These are phyloP conservation scores for Coemansia sp. DNA, from an alignment of 192 early-diverging fungal species.

Conservation along the genomic window DNA sequence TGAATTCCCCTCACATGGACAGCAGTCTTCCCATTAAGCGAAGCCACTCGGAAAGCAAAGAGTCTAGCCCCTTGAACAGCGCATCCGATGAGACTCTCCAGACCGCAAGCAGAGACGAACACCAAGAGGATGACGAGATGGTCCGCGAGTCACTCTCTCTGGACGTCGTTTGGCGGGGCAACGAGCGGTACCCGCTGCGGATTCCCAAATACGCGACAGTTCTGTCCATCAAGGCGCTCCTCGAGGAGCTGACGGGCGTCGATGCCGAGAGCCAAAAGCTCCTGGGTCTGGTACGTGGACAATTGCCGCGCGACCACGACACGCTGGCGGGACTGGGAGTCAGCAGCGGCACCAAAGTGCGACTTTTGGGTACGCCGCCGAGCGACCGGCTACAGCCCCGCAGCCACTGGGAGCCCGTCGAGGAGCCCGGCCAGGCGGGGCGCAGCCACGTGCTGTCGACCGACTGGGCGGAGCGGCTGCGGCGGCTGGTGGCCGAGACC, in stretches of 20 bases:
- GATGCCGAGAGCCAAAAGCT: constrained; percentile 66
- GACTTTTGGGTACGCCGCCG: constrained; percentile 38
- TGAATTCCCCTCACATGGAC: background rate
- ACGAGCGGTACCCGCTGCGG: constrained; percentile 25
- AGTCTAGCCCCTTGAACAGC: background rate
- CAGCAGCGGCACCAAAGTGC: constrained; percentile 22
- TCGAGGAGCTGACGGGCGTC: constrained; percentile 65
- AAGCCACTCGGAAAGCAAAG: background rate
- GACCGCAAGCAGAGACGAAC: background rate
- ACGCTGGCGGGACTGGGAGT: constrained; percentile 31
- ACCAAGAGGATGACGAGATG: constrained; percentile 29
- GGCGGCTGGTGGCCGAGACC: background rate
- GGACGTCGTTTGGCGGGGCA: constrained; percentile 33
- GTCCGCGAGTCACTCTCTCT: constrained; percentile 34
- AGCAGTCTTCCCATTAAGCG: background rate
- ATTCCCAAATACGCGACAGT: constrained; percentile 45
- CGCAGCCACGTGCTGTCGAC: constrained; percentile 19
- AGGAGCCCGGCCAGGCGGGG: background rate
- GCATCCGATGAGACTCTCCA: background rate
- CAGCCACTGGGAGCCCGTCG: background rate
- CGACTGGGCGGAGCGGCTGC: constrained; percentile 13
- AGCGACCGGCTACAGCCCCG: constrained; percentile 16
- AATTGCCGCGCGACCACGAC: constrained; percentile 55
- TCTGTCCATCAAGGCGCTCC: constrained; percentile 37
- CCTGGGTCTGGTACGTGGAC: constrained; percentile 66